Conservation (phyloP, 106 monocot species). For the Acorus gramineus region DNA sequence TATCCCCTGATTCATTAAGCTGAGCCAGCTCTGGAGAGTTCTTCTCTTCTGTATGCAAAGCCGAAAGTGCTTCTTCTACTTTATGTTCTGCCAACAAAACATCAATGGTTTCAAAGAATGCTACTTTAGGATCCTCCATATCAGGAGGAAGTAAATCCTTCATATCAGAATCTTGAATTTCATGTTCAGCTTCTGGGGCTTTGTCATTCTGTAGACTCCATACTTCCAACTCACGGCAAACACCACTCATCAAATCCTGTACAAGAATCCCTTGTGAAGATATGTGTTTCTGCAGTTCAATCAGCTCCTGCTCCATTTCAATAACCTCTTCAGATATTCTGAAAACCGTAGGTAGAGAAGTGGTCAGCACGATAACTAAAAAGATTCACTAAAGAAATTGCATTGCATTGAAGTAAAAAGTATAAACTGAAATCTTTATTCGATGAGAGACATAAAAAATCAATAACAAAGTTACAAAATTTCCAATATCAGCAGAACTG, state of each 20-base stretch:
- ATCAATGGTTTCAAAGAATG: slow-evolving; percentile 67
- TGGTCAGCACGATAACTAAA: too few relatives aligned
- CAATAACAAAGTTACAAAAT: too few relatives aligned
- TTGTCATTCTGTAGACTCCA: slow-evolving; percentile 53
- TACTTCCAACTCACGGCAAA: slow-evolving; percentile 64
- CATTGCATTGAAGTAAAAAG: too few relatives aligned
- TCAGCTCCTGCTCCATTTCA: slow-evolving; percentile 88
- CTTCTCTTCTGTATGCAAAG: slow-evolving; percentile 62
- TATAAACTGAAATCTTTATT: too few relatives aligned
- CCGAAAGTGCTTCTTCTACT: slow-evolving; percentile 66
- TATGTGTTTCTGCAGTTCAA: slow-evolving; percentile 85
- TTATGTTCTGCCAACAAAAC: slow-evolving; percentile 78
- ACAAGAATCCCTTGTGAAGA: slow-evolving; percentile 89
- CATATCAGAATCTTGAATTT: slow-evolving; percentile 33
- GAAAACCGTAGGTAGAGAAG: slow-evolving; percentile 8
- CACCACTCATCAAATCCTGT: slow-evolving; percentile 90
- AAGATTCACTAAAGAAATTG: too few relatives aligned
- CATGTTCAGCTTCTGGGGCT: slow-evolving; percentile 24
- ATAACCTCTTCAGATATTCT: slow-evolving; percentile 96
- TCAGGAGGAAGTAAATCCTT: slow-evolving; percentile 26
- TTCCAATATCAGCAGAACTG: too few relatives aligned
- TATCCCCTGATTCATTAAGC: slow-evolving; percentile 20
- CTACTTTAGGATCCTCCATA: slow-evolving; percentile 33
- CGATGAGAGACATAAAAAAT: too few relatives aligned
- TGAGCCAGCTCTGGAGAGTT: slow-evolving; percentile 12